A percentile compares a stretch with the other conserved stretches of the same genome.
Conservation (phyloP, 495 filamentous ascomycete species). For the Neurospora sp. region DNA sequence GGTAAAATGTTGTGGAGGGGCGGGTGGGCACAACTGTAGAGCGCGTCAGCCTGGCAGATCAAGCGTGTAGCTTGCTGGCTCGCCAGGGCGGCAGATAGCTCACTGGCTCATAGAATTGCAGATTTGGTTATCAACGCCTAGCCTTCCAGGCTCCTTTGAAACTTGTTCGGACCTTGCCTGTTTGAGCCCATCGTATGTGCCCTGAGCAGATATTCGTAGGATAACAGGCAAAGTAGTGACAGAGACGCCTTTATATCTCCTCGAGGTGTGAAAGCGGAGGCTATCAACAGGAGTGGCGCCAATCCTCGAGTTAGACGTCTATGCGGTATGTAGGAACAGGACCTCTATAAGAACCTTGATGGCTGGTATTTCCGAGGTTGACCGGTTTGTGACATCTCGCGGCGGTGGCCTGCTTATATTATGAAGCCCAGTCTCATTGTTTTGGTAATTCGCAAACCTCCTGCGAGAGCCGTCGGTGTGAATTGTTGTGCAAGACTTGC, state of each 20-base stretch:
- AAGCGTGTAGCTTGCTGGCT: not conserved
- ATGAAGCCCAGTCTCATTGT: not conserved
- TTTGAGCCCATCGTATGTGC: not conserved
- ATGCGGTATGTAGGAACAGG: too few relatives aligned
- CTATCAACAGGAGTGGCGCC: too few relatives aligned
- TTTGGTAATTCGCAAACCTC: not conserved
- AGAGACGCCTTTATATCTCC: not conserved
- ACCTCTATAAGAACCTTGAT: too few relatives aligned
- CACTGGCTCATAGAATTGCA: not conserved
- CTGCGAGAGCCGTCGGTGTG: not conserved
- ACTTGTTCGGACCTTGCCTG: not conserved
- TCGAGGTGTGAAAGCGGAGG: too few relatives aligned
- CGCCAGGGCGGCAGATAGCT: not conserved
- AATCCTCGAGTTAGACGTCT: too few relatives aligned
- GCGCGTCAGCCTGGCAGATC: not conserved
- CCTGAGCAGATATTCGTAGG: not conserved
- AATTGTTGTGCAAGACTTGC: not conserved
- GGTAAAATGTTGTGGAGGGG: not conserved
- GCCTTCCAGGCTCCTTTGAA: not conserved
- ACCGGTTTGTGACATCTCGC: too few relatives aligned
- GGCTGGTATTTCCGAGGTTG: too few relatives aligned
- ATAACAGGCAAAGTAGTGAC: not conserved
- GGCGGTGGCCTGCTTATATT: not conserved
- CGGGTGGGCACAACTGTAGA: not conserved
- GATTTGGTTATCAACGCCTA: not conserved